Conservation (phyloP, 1,139 yeast species). For the Candida pseudocylindracea region DNA sequence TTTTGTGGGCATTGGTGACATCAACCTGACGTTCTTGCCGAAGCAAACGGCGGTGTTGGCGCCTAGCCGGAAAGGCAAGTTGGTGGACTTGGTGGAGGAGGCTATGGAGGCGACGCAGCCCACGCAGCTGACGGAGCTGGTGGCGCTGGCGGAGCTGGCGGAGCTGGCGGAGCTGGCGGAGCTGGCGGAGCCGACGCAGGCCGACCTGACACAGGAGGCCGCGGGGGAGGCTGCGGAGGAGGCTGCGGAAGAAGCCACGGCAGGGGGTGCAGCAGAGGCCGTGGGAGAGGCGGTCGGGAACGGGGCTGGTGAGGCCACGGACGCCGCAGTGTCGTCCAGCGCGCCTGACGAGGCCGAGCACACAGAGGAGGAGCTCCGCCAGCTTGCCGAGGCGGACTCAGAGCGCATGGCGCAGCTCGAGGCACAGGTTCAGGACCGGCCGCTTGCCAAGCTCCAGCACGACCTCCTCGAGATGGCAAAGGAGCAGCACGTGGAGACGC, state of each 20-base stretch:
- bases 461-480: constrained; percentile 32
- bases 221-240: too few relatives aligned
- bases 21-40: constrained; percentile 81
- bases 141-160: constrained; percentile 2
- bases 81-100: constrained; percentile 6
- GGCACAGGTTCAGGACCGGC: constrained; percentile 52
- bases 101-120: constrained; percentile 2
- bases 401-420: constrained; percentile 36
- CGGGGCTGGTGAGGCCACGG: too few relatives aligned
- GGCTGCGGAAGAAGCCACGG: too few relatives aligned
- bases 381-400: constrained; percentile 3
- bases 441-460: constrained; percentile 65
- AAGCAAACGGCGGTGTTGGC: constrained; percentile 46
- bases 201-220: too few relatives aligned
- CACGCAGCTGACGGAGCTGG: constrained; percentile 3
- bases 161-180: not conserved
- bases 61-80: constrained; percentile 46
- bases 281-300: too few relatives aligned
- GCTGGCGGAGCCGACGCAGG: not conserved
- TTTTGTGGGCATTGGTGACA: constrained; percentile 95
- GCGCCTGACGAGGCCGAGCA: too few relatives aligned
- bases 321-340: too few relatives aligned
- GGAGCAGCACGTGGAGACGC: constrained; percentile 15
- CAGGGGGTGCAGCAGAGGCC: too few relatives aligned
- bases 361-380: not conserved